Percentiles rank a stretch among this genome's conserved stretches.
Evolutionary conservation across 352 stramenopile genomes (phyloP).

Genomic region (Nothophytophthora sp.): DNA sequence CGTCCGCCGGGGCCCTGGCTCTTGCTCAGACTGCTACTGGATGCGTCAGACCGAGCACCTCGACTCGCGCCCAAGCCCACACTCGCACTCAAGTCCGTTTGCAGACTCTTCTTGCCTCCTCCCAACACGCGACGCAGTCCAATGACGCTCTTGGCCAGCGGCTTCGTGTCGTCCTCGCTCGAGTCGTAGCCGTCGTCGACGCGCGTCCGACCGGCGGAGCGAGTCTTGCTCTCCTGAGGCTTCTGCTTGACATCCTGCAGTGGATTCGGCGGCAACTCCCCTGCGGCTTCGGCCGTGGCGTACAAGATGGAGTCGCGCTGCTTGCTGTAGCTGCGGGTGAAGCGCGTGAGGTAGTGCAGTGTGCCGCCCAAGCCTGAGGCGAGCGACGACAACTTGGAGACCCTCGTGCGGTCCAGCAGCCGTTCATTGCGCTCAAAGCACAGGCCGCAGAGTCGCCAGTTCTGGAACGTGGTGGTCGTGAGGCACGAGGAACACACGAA

Average conservation of each 20-base stretch:
- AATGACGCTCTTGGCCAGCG: constrained; percentile 33
- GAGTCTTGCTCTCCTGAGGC: constrained; percentile 9
- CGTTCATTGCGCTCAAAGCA: constrained; percentile 69
- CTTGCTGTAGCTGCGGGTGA: constrained; percentile 35
- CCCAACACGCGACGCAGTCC: constrained; percentile 23
- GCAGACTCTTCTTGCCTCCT: constrained; percentile 9
- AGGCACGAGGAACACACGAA: constrained; percentile 64
- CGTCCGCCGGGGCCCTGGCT: constrained; percentile 23
- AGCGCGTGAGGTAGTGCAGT: constrained; percentile 33
- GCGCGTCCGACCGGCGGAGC: constrained; percentile 15
- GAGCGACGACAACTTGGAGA: constrained; percentile 55
- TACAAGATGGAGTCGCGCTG: constrained; percentile 45
- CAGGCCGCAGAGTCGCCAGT: constrained; percentile 57
- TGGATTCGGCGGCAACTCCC: constrained; percentile 25
- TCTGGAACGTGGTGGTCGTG: constrained; percentile 62
- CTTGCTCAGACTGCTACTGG: constrained; percentile 21
- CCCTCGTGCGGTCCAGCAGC: constrained; percentile 53
- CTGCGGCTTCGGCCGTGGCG: constrained; percentile 29
- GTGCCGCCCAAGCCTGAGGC: constrained; percentile 32
- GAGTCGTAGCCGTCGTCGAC: constrained; percentile 32
- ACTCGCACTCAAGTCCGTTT: constrained; percentile 17
- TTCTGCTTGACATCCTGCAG: constrained; percentile 33
- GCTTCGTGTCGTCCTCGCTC: constrained; percentile 31
- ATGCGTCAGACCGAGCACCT: not conserved
- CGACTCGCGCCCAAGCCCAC: constrained; percentile 17